Conservation (phyloP, 31 red algal genomes). For the Bonnemaisonia californica region DNA sequence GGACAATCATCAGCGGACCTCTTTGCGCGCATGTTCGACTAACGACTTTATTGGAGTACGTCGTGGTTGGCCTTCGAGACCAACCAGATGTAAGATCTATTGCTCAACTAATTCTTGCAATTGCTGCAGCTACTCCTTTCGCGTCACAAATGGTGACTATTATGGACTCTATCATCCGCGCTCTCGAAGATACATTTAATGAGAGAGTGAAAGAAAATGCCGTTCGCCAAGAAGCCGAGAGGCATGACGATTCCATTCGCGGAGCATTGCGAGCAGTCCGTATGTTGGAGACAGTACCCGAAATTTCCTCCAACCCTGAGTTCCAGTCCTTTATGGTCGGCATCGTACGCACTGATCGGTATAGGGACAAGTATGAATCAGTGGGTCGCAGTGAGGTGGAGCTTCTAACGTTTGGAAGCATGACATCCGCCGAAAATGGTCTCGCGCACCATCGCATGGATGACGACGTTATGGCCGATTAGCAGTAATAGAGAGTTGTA, state of each 20-base stretch:
- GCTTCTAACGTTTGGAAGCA: constrained; percentile 43
- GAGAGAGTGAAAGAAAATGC: constrained; percentile 86
- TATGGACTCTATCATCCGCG: constrained; percentile 54
- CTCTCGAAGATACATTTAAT: constrained; percentile 66
- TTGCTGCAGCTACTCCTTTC: constrained; percentile 44
- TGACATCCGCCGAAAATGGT: constrained; percentile 25
- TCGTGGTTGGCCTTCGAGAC: constrained; percentile 71
- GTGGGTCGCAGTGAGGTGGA: constrained; percentile 66
- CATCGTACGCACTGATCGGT: constrained; percentile 50
- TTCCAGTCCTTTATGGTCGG: constrained; percentile 64
- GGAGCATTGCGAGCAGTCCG: constrained; percentile 72
- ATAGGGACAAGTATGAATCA: constrained; percentile 62
- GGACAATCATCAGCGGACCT: constrained; percentile 61
- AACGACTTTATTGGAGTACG: constrained; percentile 48
- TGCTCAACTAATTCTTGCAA: constrained; percentile 67
- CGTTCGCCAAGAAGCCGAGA: constrained; percentile 85
- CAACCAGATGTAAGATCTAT: constrained; percentile 72
- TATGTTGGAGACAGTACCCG: constrained; percentile 67
- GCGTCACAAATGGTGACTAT: constrained; percentile 58
- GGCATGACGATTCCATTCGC: constrained; percentile 81
- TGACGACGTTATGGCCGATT: constrained; percentile 21
- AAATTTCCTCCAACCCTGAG: constrained; percentile 31
- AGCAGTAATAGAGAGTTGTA: too few species aligned
- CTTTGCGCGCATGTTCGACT: constrained; percentile 39
- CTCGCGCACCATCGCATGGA: background rate